These are phyloP conservation scores for Neonectria sp. DNA, from an alignment of 2,329 filamentous ascomycete genomes.

Conservation along the genomic window DNA sequence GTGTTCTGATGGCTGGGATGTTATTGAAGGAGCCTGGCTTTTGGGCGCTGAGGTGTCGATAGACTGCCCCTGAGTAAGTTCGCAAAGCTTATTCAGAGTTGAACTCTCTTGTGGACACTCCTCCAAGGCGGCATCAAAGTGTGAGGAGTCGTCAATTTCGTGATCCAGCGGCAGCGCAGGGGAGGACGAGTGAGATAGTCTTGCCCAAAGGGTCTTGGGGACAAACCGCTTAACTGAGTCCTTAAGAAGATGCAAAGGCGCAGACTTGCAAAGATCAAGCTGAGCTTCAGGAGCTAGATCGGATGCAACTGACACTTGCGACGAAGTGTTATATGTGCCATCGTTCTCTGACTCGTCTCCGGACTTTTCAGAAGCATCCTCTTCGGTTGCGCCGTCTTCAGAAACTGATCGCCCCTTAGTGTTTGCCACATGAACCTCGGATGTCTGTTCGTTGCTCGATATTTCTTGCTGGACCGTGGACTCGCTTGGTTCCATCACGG, in stretches of 20 bases:
- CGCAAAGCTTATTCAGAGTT: neutral
- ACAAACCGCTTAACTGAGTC: constrained; percentile 43
- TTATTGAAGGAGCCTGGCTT: neutral
- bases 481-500: neutral
- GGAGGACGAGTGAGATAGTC: constrained; percentile 30
- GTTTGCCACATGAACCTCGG: neutral
- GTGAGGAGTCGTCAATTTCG: neutral
- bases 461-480: neutral
- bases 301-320: constrained; percentile 3
- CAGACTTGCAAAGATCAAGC: neutral
- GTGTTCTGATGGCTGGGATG: neutral
- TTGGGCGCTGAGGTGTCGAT: neutral
- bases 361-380: neutral
- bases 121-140: neutral
- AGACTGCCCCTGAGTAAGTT: neutral
- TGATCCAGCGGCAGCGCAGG: neutral
- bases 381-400: neutral
- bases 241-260: constrained; percentile 35
- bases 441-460: neutral
- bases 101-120: neutral
- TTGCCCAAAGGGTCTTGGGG: constrained; percentile 45
- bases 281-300: neutral
- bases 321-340: neutral
- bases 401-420: neutral
- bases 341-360: constrained; percentile 1